These are phyloP conservation scores for Erythrobasidium hasegawianum DNA, from an alignment of 1,284 basidiomycete genomes.

Conservation along the genomic window DNA sequence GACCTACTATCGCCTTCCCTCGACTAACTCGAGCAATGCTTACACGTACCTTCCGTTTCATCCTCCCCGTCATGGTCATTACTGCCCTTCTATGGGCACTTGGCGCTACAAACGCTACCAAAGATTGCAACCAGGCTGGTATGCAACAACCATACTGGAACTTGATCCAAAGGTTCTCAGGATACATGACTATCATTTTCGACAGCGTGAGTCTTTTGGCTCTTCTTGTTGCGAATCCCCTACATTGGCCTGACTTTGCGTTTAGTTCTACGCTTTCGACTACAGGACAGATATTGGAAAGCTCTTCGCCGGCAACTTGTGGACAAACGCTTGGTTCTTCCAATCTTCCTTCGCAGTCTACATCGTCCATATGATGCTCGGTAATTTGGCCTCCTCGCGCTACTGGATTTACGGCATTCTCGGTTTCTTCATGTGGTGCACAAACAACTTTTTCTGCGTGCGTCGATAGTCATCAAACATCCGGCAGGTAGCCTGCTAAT, in stretches of 20 bases:
- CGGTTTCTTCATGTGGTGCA: conserved; percentile 47
- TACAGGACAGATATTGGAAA: conserved; percentile 45
- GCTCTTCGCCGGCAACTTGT: conserved; percentile 48
- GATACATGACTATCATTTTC: conserved; percentile 47
- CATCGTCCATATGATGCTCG: conserved; percentile 48
- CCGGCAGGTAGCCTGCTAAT: too few species aligned
- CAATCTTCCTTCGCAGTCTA: conserved; percentile 46
- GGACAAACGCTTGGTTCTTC: conserved; percentile 49
- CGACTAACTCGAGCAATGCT: conserved; percentile 47
- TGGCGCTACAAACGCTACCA: conserved; percentile 42
- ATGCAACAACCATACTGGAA: conserved; percentile 49
- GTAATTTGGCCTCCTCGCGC: conserved; percentile 47
- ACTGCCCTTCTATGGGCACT: conserved; percentile 48
- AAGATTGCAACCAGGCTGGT: conserved; percentile 47
- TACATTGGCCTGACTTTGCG: not conserved
- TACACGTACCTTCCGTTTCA: conserved; percentile 47
- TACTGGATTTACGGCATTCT: conserved; percentile 48
- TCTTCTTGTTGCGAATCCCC: not conserved
- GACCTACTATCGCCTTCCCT: conserved; percentile 45
- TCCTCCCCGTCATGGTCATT: conserved; percentile 47
- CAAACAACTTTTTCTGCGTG: conserved; percentile 47
- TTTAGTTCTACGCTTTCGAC: conserved; percentile 47
- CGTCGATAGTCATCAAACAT: too few species aligned
- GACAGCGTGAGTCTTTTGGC: conserved; percentile 42
- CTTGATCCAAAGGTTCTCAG: conserved; percentile 44